These are phyloP conservation scores for Fraxinus anomala DNA, from an alignment of 257 asterid genomes.

Conservation along the genomic window DNA sequence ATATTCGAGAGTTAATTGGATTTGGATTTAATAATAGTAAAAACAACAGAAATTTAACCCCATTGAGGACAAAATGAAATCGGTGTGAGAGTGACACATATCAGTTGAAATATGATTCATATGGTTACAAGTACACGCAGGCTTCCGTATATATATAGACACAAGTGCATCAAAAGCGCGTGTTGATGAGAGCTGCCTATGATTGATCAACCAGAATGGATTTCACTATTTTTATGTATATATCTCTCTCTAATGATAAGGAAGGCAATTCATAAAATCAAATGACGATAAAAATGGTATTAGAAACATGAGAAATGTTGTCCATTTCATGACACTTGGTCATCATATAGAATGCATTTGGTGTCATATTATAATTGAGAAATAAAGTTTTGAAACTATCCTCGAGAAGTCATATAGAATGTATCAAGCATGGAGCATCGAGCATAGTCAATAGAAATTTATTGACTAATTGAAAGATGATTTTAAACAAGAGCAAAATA, in stretches of 20 bases:
- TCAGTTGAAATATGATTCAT: neutral
- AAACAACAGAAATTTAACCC: too few species aligned
- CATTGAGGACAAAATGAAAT: too few species aligned
- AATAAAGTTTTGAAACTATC: neutral
- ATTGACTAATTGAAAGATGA: neutral
- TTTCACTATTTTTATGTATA: too few species aligned
- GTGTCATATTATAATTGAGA: neutral
- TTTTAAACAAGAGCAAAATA: constrained; percentile 4
- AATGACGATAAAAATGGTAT: neutral
- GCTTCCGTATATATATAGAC: neutral
- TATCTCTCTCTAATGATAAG: neutral
- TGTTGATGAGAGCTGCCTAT: too few species aligned
- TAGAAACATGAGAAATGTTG: too few species aligned
- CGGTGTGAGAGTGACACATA: neutral
- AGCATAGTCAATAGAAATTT: neutral
- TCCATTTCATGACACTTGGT: neutral
- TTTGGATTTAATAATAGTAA: neutral
- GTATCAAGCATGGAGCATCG: neutral
- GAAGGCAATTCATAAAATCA: neutral
- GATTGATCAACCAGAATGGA: too few species aligned
- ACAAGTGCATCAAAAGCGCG: too few species aligned
- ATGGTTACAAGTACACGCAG: neutral
- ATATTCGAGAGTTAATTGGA: constrained; percentile 7
- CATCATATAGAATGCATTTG: neutral
- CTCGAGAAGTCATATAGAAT: neutral